Conservation (phyloP, 768 basidiomycete species). For the Leccinum truebloodii region DNA sequence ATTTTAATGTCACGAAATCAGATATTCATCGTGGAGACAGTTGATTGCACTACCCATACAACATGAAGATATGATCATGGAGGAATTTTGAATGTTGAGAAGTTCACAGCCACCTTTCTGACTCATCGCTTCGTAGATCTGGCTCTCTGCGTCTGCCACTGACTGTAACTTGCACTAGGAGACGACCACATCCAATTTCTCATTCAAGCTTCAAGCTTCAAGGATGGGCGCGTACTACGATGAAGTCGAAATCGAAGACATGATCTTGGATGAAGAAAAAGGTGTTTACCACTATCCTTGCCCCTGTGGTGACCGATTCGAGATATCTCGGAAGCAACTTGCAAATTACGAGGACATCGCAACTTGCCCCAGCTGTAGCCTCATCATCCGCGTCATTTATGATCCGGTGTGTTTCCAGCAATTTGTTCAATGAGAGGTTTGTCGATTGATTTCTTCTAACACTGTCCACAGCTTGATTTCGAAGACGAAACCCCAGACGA, state of each 20-base stretch:
- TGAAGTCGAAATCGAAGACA: conserved; percentile 97
- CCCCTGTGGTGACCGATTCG: conserved; percentile 97
- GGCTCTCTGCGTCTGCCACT: too few species aligned
- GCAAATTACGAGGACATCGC: conserved; percentile 91
- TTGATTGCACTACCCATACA: too few species aligned
- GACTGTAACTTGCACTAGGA: too few species aligned
- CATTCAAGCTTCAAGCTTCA: too few species aligned
- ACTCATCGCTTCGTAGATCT: too few species aligned
- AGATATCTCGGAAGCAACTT: conserved; percentile 85
- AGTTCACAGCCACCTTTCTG: too few species aligned
- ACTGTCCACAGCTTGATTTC: conserved; percentile 61
- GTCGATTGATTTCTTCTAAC: not conserved
- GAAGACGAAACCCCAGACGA: conserved; percentile 74
- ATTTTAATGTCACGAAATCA: too few species aligned
- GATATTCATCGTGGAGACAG: too few species aligned
- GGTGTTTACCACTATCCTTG: conserved; percentile 94
- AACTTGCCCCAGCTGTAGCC: conserved; percentile 93
- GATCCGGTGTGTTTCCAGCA: conserved; percentile 70
- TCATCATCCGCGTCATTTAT: conserved; percentile 89
- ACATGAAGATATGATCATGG: too few species aligned
- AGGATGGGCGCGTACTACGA: conserved; percentile 88
- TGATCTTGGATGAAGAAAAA: conserved; percentile 84
- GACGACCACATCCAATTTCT: too few species aligned
- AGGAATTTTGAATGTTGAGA: too few species aligned
- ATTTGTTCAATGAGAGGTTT: not conserved